Conservation (phyloP, 768 basidiomycete species). For the Leccinum boreale region DNA sequence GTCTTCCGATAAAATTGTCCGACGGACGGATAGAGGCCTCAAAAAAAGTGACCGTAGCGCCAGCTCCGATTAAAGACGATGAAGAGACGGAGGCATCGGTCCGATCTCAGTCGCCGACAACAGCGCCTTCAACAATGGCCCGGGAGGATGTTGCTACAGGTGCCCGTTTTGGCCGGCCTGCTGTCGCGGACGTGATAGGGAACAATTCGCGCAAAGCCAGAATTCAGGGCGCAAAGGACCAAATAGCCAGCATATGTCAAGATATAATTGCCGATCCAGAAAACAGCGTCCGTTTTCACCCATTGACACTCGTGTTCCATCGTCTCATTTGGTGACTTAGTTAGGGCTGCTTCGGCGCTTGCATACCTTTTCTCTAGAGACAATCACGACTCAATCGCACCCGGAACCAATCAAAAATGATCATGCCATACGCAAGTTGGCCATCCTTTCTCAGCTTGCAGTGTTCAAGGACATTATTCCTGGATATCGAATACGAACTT, state of each 20-base stretch:
- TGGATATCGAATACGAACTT: constrained; percentile 88
- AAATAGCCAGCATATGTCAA: constrained; percentile 90
- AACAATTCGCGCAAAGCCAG: constrained; percentile 63
- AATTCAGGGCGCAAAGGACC: constrained; percentile 83
- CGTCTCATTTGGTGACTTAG: constrained; percentile 40
- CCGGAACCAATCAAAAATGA: constrained; percentile 77
- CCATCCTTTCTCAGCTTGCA: constrained; percentile 85
- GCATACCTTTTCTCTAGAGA: constrained; percentile 81
- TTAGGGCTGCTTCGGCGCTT: constrained; percentile 85
- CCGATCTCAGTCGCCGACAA: constrained; percentile 28
- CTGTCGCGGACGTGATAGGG: constrained; percentile 68
- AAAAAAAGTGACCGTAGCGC: constrained; percentile 31
- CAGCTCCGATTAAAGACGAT: constrained; percentile 21
- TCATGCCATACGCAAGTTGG: constrained; percentile 76
- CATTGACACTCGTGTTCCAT: constrained; percentile 1
- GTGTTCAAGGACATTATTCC: constrained; percentile 97
- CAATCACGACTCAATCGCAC: constrained; percentile 66
- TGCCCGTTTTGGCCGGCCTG: constrained; percentile 82
- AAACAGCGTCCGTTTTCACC: constrained; percentile 66
- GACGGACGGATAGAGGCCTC: constrained; percentile 73
- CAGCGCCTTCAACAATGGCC: constrained; percentile 28
- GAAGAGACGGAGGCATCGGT: constrained; percentile 37
- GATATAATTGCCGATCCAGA: constrained; percentile 95
- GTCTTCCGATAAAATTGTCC: constrained; percentile 84
- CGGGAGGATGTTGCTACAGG: constrained; percentile 76